A percentile compares a stretch with the other conserved stretches of the same genome.
Conservation (phyloP, 257 asterid genomes). For the Coffea eugenioides region DNA sequence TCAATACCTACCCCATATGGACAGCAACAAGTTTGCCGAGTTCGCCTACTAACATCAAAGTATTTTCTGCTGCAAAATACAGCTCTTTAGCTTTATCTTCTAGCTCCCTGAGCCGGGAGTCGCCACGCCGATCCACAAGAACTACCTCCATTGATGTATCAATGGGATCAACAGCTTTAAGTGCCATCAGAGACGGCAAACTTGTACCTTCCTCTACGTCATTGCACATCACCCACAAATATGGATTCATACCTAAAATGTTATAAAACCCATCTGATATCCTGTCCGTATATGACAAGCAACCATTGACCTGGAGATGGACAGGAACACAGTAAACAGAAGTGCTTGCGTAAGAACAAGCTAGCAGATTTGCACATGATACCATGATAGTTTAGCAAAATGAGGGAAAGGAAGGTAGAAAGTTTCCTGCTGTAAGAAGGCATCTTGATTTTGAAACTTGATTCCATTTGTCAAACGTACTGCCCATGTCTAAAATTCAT, state of each 20-base stretch:
- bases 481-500: neutral
- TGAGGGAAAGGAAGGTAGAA: neutral
- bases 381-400: neutral
- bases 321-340: neutral
- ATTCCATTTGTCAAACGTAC: neutral
- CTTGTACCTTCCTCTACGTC: slow-evolving; percentile 63
- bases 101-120: slow-evolving; percentile 76
- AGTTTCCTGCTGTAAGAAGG: neutral
- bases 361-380: neutral
- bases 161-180: slow-evolving; percentile 55
- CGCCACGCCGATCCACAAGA: slow-evolving; percentile 80
- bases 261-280: slow-evolving; percentile 89
- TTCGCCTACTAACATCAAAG: slow-evolving; percentile 61
- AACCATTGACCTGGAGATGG: slow-evolving; percentile 73
- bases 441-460: neutral
- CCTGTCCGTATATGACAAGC: slow-evolving; percentile 77
- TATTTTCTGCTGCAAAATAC: slow-evolving; percentile 69
- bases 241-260: slow-evolving; percentile 87
- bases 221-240: slow-evolving; percentile 92
- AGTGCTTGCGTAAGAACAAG: neutral
- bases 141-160: slow-evolving; percentile 80
- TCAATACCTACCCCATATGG: slow-evolving; percentile 70
- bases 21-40: slow-evolving; percentile 95
- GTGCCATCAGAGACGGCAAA: slow-evolving; percentile 76
- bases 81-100: slow-evolving; percentile 95